Conservation (phyloP, 768 basidiomycete species). For the Chalciporus piperatus region DNA sequence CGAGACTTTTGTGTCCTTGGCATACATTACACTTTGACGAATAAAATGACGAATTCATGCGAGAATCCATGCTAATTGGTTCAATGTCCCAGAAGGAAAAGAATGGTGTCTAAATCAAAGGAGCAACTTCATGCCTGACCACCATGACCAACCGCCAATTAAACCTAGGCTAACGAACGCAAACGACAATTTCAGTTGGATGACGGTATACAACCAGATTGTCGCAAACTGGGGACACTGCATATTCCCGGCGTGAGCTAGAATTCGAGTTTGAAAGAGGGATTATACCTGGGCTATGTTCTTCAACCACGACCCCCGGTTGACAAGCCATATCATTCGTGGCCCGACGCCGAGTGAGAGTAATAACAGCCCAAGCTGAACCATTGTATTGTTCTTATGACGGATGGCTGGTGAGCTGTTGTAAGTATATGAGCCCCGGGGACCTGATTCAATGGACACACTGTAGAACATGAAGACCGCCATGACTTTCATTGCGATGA, state of each 20-base stretch:
- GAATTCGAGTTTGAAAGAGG: neutral
- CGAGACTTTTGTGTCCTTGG: neutral
- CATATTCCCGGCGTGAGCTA: slow-evolving; percentile 3
- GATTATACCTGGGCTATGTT: slow-evolving; percentile 69
- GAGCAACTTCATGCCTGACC: slow-evolving; percentile 51
- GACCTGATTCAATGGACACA: slow-evolving; percentile 10
- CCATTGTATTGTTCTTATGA: slow-evolving; percentile 51
- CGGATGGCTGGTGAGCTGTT: slow-evolving; percentile 44
- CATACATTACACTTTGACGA: slow-evolving; percentile 9
- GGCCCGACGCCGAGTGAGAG: slow-evolving; percentile 56
- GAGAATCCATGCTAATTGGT: no score
- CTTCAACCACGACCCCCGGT: slow-evolving; percentile 62
- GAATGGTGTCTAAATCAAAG: slow-evolving; percentile 16
- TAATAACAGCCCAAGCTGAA: slow-evolving; percentile 59
- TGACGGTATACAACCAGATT: slow-evolving; percentile 71
- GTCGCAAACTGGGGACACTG: slow-evolving; percentile 79
- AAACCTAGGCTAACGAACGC: slow-evolving; percentile 54
- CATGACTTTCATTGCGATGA: slow-evolving; percentile 48
- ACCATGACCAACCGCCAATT: slow-evolving; percentile 61
- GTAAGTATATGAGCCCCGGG: neutral
- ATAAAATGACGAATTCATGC: neutral
- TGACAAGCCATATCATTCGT: slow-evolving; percentile 69
- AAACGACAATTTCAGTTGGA: slow-evolving; percentile 65
- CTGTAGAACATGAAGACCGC: slow-evolving; percentile 55
- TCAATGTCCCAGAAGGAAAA: neutral